A percentile compares a stretch with the other conserved stretches of the same genome.
phyloP scores from a whole-genome alignment of 2,329 filamentous ascomycete species.

The Ophiostoma angusticollis region DNA sequence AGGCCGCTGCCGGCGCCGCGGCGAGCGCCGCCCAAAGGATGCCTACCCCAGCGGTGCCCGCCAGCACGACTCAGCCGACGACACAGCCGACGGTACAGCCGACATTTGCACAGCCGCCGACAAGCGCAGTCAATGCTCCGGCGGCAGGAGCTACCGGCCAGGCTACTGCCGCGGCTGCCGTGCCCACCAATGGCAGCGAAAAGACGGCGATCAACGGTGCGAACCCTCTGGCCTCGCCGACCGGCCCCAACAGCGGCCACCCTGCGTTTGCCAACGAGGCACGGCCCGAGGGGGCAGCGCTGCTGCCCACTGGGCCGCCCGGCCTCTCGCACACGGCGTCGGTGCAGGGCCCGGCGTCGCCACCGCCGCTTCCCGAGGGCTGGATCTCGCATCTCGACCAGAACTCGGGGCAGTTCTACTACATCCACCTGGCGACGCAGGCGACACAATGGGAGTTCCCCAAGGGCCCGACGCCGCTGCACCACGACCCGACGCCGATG shows the following conservation, averaged over 20 bases:
- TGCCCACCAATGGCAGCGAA: slow-evolving; percentile 6
- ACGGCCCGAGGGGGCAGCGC: slow-evolving; percentile 34
- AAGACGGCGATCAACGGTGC: slow-evolving; percentile 18
- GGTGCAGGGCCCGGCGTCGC: slow-evolving; percentile 57
- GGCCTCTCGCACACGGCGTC: slow-evolving; percentile 32
- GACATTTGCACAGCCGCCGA: slow-evolving; percentile 1
- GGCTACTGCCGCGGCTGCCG: slow-evolving; percentile 8
- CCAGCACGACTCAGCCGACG: neutral
- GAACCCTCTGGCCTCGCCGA: slow-evolving; percentile 29
- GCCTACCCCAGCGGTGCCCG: neutral
- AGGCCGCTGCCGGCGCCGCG: slow-evolving; percentile 19
- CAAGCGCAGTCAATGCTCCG: slow-evolving; percentile 8
- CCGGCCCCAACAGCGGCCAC: slow-evolving; percentile 52
- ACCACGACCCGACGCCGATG: slow-evolving; percentile 67
- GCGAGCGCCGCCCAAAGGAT: neutral
- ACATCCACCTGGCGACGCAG: slow-evolving; percentile 90
- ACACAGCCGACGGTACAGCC: slow-evolving; percentile 13
- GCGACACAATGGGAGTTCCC: slow-evolving; percentile 99
- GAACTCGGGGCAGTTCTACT: slow-evolving; percentile 96
- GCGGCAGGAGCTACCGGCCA: slow-evolving; percentile 8
- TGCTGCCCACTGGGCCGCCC: slow-evolving; percentile 32
- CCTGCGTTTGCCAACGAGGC: slow-evolving; percentile 85
- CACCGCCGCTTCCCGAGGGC: slow-evolving; percentile 86
- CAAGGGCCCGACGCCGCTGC: slow-evolving; percentile 82
- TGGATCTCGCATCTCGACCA: slow-evolving; percentile 97